Evolutionary conservation across 1,139 yeast genomes (phyloP).

Genomic region (Kodamaea plutei): DNA sequence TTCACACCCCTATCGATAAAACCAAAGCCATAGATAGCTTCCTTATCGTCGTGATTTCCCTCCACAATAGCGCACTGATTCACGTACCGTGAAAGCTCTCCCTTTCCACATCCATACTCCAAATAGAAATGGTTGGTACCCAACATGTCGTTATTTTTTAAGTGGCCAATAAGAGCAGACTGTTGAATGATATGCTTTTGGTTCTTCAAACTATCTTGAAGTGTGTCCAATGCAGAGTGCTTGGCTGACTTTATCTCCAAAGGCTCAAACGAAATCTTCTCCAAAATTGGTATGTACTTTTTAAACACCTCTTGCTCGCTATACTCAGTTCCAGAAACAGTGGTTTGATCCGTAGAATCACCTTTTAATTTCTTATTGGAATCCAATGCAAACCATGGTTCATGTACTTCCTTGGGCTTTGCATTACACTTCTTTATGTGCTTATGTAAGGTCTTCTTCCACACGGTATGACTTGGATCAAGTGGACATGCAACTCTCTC

Average conservation of each 20-base stretch:
- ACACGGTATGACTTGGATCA: slow-evolving; percentile 71
- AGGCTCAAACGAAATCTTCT: slow-evolving; percentile 14
- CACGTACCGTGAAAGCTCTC: slow-evolving; percentile 73
- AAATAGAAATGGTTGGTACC: slow-evolving; percentile 40
- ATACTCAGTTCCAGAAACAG: neutral
- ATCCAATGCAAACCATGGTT: slow-evolving; percentile 42
- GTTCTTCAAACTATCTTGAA: slow-evolving; percentile 49
- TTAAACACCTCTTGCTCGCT: slow-evolving; percentile 8
- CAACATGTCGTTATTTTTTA: slow-evolving; percentile 44
- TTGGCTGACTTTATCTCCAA: slow-evolving; percentile 12
- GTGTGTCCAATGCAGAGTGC: slow-evolving; percentile 29
- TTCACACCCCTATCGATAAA: slow-evolving; percentile 76
- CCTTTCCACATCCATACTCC: slow-evolving; percentile 92
- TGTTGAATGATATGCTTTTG: slow-evolving; percentile 82
- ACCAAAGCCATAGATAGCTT: slow-evolving; percentile 42
- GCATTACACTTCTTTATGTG: slow-evolving; percentile 67
- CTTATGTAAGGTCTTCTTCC: slow-evolving; percentile 50
- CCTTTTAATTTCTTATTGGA: slow-evolving; percentile 24
- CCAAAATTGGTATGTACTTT: slow-evolving; percentile 21
- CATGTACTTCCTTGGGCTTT: slow-evolving; percentile 25
- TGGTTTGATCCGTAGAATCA: neutral
- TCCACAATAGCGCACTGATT: slow-evolving; percentile 39
- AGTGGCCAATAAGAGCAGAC: slow-evolving; percentile 71
- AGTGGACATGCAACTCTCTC: slow-evolving; percentile 71
- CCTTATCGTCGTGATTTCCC: slow-evolving; percentile 5